These are phyloP conservation scores for Chlorencoelia australis DNA, from an alignment of 2,329 filamentous ascomycete genomes.

Conservation along the genomic window DNA sequence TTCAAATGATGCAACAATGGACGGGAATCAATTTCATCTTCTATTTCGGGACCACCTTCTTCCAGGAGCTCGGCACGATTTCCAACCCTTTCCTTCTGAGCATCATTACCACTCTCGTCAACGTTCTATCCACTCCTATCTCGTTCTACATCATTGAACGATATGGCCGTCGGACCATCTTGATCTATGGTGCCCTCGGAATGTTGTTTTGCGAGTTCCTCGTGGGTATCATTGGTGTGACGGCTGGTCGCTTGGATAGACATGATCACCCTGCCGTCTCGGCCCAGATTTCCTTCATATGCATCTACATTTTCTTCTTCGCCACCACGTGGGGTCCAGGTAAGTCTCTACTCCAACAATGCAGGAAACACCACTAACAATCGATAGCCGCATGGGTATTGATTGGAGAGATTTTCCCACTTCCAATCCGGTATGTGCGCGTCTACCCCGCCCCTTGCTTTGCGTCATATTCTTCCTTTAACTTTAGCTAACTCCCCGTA, in stretches of 20 bases:
- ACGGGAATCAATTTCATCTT: conserved; percentile 86
- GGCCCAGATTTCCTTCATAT: conserved; percentile 78
- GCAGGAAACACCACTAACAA: too few relatives aligned
- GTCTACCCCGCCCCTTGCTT: too few relatives aligned
- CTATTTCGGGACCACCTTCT: conserved; percentile 78
- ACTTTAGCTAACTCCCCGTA: too few relatives aligned
- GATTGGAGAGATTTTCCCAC: conserved; percentile 83
- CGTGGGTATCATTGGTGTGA: conserved; percentile 66
- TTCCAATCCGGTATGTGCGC: conserved; percentile 86
- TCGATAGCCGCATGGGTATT: conserved; percentile 58
- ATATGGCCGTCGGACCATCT: conserved; percentile 69
- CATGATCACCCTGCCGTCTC: conserved; percentile 45
- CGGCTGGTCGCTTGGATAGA: conserved; percentile 43
- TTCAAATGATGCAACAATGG: conserved; percentile 75
- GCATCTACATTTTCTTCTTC: conserved; percentile 30
- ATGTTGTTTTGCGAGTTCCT: conserved; percentile 85
- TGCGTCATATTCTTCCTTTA: too few relatives aligned
- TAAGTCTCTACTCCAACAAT: too few relatives aligned
- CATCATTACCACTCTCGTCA: conserved; percentile 79
- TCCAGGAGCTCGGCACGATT: conserved; percentile 68
- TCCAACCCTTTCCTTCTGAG: conserved; percentile 71
- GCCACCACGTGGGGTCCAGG: conserved; percentile 8
- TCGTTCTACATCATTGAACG: conserved; percentile 82
- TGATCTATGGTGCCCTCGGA: conserved; percentile 67
- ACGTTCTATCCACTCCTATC: conserved; percentile 74